Evolutionary conservation across 768 basidiomycete genomes (phyloP).

Genomic region (Lactifluus rugatus): DNA sequence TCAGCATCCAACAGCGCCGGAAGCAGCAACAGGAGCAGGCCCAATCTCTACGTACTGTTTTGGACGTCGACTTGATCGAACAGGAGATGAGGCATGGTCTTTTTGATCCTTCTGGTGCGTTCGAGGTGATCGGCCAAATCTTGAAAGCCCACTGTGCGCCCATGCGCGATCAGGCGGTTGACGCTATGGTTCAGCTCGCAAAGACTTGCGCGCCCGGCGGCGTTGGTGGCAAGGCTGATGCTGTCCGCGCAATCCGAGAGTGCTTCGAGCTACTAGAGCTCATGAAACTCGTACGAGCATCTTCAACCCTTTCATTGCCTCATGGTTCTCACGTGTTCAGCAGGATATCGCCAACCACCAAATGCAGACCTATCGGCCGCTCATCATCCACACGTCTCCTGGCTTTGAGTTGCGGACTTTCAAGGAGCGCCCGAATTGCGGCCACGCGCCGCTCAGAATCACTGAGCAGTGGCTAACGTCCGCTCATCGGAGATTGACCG

Average conservation of each 20-base stretch:
- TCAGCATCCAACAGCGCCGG: conserved; percentile 16
- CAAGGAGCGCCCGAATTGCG: conserved; percentile 40
- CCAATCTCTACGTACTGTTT: conserved; percentile 23
- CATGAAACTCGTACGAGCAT: conserved; percentile 78
- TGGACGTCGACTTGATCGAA: conserved; percentile 75
- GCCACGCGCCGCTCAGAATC: conserved; percentile 18
- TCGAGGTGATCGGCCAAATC: conserved; percentile 67
- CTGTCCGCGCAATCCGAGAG: conserved; percentile 64
- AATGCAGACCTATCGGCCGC: conserved; percentile 85
- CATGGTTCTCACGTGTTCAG: conserved; percentile 20
- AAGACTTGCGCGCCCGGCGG: conserved; percentile 46
- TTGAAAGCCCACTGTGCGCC: conserved; percentile 90
- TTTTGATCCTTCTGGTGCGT: conserved; percentile 73
- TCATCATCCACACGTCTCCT: conserved; percentile 69
- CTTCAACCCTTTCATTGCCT: conserved; percentile 7
- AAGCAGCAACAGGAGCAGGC: conserved; percentile 19
- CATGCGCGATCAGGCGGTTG: conserved; percentile 78
- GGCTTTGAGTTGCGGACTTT: conserved; percentile 75
- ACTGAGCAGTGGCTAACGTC: conserved; percentile 19
- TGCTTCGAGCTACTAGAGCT: conserved; percentile 88
- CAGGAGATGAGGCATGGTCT: conserved; percentile 69
- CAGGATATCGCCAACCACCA: conserved; percentile 97
- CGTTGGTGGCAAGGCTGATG: conserved; percentile 47
- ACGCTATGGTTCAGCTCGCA: conserved; percentile 71
- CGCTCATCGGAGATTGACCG: conserved; percentile 13